Base-by-base conservation (phyloP, 2,329 filamentous ascomycete genomes). In the Paecilomyces variotii region DNA sequence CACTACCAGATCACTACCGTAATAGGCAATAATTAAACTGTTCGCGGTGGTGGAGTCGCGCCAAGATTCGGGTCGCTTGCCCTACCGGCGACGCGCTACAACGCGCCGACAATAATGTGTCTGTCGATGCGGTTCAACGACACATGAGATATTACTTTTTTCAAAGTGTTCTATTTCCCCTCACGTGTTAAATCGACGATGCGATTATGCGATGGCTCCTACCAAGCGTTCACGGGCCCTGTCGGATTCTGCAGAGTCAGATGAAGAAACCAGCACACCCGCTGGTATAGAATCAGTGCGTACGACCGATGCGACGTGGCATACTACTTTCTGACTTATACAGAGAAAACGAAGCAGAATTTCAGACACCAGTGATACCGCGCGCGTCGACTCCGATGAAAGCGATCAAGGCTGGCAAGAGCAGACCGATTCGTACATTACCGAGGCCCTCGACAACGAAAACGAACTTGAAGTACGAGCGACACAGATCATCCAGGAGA, bases 401-500 rank as follows among this genome's bases (percentile, higher is more conserved):
- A 64, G 63, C 24, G 65, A 68, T 51, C 64, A 71, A 56, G 67
- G 69, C 35, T 57, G 52, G 26, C 63, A 55, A 54, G 59, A 59
- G 19, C 56, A 35, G 35, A 45, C 34, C n/a, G 49, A 45, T 34
- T 54, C 61, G 34, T 65, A 63, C 14, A 60, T 64, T 10, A 57
- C 62, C 12, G 64, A 68, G 19, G 65, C 64, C 53, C 58, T 65
- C 10, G 67, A 71, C 12, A 67, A 75, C 27, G 74, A 78, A 57
- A 70, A 72, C 19, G 70, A 72, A 53, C 62, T 74, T 64, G 86
- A 89, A 66, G 73, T 83, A 56, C 79, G 80, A 55, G 86, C 87
- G 28, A 89, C 86, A 9, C 86, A 89, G 68, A 81, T 82, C 28
- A 77, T 90, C 26, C 79, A 75, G 57, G 68, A 80, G 57, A 80